Evolutionary conservation across 2,329 filamentous ascomycete species (phyloP).

Genomic region (Scopulariopsis brevicaulis): DNA sequence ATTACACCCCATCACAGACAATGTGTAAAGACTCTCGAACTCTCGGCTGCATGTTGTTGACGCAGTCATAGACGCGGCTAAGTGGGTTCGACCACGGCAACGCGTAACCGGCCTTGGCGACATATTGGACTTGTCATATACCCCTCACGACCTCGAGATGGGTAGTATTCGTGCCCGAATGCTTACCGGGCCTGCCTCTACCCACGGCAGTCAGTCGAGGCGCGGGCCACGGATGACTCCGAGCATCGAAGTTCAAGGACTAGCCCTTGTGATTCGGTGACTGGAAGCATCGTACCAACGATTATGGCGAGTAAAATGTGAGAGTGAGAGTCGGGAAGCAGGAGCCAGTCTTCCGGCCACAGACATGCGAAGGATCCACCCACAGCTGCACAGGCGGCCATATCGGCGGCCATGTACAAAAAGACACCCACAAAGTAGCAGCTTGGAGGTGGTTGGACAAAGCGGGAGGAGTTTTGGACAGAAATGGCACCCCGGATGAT

Average conservation of each 20-base stretch:
- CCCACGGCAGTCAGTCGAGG: too few species aligned
- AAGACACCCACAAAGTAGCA: neutral
- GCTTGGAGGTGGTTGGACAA: neutral
- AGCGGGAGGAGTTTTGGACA: neutral
- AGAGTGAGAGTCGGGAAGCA: neutral
- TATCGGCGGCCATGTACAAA: neutral
- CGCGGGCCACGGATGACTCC: too few species aligned
- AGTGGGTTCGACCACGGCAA: neutral
- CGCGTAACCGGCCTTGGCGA: neutral
- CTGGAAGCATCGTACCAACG: too few species aligned
- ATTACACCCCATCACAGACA: neutral
- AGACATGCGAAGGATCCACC: neutral
- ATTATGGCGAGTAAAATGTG: too few species aligned
- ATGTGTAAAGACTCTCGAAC: neutral
- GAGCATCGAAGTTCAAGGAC: too few species aligned
- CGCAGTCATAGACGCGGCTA: neutral
- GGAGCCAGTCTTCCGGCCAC: neutral
- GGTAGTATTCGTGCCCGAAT: too few species aligned
- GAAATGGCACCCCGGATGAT: neutral
- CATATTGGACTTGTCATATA: neutral
- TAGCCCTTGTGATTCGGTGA: too few species aligned
- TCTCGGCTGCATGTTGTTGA: neutral
- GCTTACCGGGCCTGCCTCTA: too few species aligned
- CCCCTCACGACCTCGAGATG: neutral
- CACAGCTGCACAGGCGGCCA: neutral